Base-by-base conservation (phyloP, 176 grass and related monocot species). In the Thinopyrum elongatum region DNA sequence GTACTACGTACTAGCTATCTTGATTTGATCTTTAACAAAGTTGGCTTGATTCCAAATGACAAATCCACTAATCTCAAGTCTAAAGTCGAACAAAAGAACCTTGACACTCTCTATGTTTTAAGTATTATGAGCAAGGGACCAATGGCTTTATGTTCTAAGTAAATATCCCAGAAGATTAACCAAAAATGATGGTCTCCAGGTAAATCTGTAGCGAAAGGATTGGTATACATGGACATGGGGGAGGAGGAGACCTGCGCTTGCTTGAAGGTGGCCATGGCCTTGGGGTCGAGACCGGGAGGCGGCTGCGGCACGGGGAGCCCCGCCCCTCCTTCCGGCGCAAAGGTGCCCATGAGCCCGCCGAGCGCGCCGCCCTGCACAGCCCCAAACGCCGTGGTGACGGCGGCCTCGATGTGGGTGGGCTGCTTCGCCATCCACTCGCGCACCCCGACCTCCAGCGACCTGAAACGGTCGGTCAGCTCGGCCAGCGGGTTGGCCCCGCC, bases 331-430 rank as follows among this genome's bases (percentile, higher is more conserved):
- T 93, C 89, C 21, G 89, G 82, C 23, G 93, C 65, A 13, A 95
- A 86, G 4, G 95, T 95, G 23, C 93, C 95, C 91, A 95, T 95
- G 35, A 95, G 80, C 41, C 87, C 93, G 34, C 95, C 95, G 30
- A 98, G 94, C 49, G 91, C 88, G 34, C 42, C 91, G 42, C 95
- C 95, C 85, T 98, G 95, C 83, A 90, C 83, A 34, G 89, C 95
- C 46, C 89, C 91, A 68, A 85, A 84, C 5, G 85, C 93, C 19
- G 95, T 95, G 73, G 81, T 70, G n/a, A 95, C 87, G 65, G 83
- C 87, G 33, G 91, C 95, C 89, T 95, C 95, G 30, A 98, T 58
- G 49, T 92, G 91, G 33, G 90, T 87, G 36, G 95, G 91, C 73
- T 98, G 95, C 77, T 74, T 82, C 4, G 91, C 93, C 38, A 98